Base-by-base conservation (phyloP, 176 grass and related monocot species). In the Cenchrus fungigraminus region DNA sequence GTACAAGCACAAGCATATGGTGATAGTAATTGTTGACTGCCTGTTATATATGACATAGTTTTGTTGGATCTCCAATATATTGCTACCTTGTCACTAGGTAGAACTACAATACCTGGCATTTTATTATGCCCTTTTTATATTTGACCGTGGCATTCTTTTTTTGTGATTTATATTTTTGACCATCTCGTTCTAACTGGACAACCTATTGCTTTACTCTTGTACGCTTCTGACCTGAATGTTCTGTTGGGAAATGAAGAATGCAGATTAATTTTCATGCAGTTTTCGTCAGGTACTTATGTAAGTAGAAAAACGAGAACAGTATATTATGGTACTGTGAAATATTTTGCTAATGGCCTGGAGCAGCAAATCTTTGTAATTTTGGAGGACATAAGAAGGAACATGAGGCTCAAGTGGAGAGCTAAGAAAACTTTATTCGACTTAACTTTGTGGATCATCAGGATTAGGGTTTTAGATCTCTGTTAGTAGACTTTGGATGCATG, bases 61-160 rank as follows among this genome's bases (percentile, higher is more conserved):
- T 80, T 15, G 12, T 73, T 86, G 20, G 14, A 55, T 52, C 57
- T 65, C 58, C 69, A 79, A 79, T 64, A 73, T 67, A 73, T 85
- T 78, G 74, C 9, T 86, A 61, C 67, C 32, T 65, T 6, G 50
- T 57, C 43, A 73, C 84, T 42, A 72, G 19, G 55, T 29, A 73
- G 29, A 79, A 53, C 57, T 20, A 51, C 31, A 31, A 20, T 34
- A 65, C 57, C 8, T 82, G 42, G 0, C 19, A 68, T 37, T 65
- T 47, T 67, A 15, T 67, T 81, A 14, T 59, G 37, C 14, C 63
- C 63, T 70, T 77, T n/a, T 32, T 82, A 65, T 71, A 73, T 82
- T 80, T 63, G n/a, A 53, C 14, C 43, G 65, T 3, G 7, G 37
- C 66, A 17, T 4, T 25, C 25, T 25, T 17, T 51, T 79, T 25